Base-by-base conservation (phyloP, 129 eudicot genomes). In the Artemisia tridentata region DNA sequence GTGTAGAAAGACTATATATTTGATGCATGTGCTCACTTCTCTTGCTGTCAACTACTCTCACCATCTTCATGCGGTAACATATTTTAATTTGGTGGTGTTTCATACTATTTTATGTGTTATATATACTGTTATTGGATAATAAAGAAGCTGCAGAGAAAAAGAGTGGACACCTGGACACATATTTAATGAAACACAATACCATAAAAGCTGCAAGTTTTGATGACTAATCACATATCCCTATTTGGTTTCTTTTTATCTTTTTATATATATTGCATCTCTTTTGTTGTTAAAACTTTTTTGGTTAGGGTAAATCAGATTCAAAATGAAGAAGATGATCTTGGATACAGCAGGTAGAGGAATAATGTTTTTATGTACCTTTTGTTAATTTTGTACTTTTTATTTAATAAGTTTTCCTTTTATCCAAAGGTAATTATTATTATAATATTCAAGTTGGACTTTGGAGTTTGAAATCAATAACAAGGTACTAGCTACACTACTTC, bases 11-110 rank as follows among this genome's bases (percentile, higher is more conserved):
- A 63, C 49, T 79, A 79, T 72, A 47, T 79, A 48, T 4, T 77
- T 81, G 79, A 48, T 75, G 81, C 82, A 60, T 83, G 82, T 83
- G 88, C 88, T 83, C 88, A 76, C 88, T 80, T 68, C 88, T 80
- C 84, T 83, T 84, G 68, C 81, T 80, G 88, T 84, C 88, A 78
- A 82, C 82, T 76, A 18, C 25, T 43, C 54, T 67, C 21, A 53
- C 69, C 58, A 10, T 45, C 60, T 16, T 2, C 68, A 58, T 11
- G 12, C 11, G 64, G 48, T 5, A 19, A 72, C 76, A 49, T 21
- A 5, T 21, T 29, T 60, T 21, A 10, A 23, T 25, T 25, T 58
- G 13, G 11, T 23, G 0, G 15, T 60, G 12, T 11, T 61, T 61
- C 25, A 18, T 67, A 29, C 20, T 18, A 58, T 38, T 21, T 19